phyloP scores from a whole-genome alignment of 306 rosid species.

The Echinosophora koreensis region DNA sequence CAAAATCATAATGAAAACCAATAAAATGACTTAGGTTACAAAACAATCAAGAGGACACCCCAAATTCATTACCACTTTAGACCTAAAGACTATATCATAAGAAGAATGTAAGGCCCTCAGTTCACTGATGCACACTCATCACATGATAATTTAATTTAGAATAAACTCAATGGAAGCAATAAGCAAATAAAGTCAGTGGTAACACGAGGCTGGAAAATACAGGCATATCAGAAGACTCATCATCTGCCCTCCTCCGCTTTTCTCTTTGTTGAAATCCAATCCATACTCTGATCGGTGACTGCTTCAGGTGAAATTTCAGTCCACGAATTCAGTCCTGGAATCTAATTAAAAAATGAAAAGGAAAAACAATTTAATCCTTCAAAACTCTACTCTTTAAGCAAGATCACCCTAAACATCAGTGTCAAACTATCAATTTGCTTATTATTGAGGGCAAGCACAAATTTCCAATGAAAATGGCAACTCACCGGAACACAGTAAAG shows the following conservation, averaged over 20 bases:
- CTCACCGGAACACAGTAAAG: constrained; percentile 89
- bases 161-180: neutral
- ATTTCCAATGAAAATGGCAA: neutral
- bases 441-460: neutral
- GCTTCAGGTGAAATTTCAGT: constrained; percentile 56
- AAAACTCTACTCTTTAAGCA: neutral
- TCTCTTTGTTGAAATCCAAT: constrained; percentile 60
- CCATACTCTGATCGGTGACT: constrained; percentile 48
- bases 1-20: constrained; percentile 4
- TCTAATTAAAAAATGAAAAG: constrained; percentile 47
- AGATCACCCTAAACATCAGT: neutral
- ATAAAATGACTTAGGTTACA: neutral
- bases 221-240: constrained; percentile 54
- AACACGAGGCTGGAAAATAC: constrained; percentile 47
- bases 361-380: neutral
- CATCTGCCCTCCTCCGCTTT: constrained; percentile 75
- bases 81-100: constrained; percentile 11
- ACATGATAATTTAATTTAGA: neutral
- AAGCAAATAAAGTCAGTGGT: constrained; percentile 2
- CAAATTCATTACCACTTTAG: neutral
- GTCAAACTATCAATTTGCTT: neutral
- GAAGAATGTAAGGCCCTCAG: neutral
- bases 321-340: constrained; percentile 91
- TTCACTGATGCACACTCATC: constrained; percentile 10
- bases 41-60: neutral